phyloP scores from a whole-genome alignment of 352 stramenopile genomes.

The Globisporangium sylvaticum region DNA sequence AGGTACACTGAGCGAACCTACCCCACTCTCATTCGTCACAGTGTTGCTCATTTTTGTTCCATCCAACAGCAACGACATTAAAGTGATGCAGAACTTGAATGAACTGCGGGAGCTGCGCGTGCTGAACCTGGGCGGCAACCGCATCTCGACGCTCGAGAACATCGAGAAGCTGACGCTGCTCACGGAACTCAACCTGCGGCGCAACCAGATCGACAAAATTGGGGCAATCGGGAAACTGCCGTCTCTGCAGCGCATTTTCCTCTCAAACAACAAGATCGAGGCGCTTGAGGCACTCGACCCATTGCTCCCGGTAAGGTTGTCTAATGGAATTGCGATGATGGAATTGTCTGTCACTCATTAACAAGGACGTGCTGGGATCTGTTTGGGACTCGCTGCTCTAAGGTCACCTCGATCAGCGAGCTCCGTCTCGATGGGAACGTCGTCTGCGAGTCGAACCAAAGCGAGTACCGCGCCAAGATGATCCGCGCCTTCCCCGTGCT shows the following conservation, averaged over 20 bases:
- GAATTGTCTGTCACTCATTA: neutral
- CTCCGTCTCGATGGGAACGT: constrained; percentile 85
- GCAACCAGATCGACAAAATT: constrained; percentile 71
- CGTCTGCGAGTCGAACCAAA: constrained; percentile 40
- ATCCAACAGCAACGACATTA: constrained; percentile 80
- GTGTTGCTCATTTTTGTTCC: neutral
- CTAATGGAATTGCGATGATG: neutral
- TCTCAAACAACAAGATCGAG: constrained; percentile 89
- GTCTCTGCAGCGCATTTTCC: constrained; percentile 83
- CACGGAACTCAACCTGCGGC: constrained; percentile 88
- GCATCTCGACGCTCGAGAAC: constrained; percentile 71
- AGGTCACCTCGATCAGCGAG: constrained; percentile 73
- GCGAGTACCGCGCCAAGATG: constrained; percentile 64
- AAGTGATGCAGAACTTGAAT: constrained; percentile 84
- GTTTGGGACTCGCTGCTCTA: neutral
- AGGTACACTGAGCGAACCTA: constrained; percentile 27
- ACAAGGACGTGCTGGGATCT: neutral
- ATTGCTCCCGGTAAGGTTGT: constrained; percentile 44
- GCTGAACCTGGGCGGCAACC: constrained; percentile 89
- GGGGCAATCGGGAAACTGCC: constrained; percentile 59
- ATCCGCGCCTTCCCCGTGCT: constrained; percentile 71
- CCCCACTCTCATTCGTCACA: neutral
- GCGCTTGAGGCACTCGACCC: constrained; percentile 66
- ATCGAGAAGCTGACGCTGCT: constrained; percentile 75
- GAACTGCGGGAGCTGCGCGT: constrained; percentile 83